A percentile compares a stretch with the other conserved stretches of the same genome.
These are phyloP conservation scores for Huntiella decipiens DNA, from an alignment of 2,329 filamentous ascomycete species.

Conservation along the genomic window DNA sequence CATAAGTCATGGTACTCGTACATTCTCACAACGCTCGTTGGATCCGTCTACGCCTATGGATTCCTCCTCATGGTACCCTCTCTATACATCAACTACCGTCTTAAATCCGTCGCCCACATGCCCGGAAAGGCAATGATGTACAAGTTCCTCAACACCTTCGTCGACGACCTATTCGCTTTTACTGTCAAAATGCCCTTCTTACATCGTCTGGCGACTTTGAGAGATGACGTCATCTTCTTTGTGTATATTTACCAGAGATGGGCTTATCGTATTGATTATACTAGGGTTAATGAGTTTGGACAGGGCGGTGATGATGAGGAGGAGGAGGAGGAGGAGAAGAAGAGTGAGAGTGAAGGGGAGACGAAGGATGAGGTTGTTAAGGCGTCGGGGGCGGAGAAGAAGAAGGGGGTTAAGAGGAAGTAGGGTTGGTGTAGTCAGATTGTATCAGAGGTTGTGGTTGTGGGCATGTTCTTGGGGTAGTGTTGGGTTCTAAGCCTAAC, in stretches of 20 bases:
- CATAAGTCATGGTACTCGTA: slow-evolving; percentile 99
- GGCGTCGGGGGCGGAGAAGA: slow-evolving; percentile 30
- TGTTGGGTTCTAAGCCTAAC: no score
- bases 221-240: slow-evolving; percentile 97
- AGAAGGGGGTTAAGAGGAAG: slow-evolving; percentile 26
- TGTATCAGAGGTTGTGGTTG: no score
- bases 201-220: slow-evolving; percentile 75
- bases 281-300: slow-evolving; percentile 89
- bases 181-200: slow-evolving; percentile 98
- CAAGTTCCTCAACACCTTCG: slow-evolving; percentile 97
- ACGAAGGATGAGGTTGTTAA: slow-evolving; percentile 23
- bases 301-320: slow-evolving; percentile 89
- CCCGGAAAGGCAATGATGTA: slow-evolving; percentile 91
- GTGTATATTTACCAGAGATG: slow-evolving; percentile 89
- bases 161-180: slow-evolving; percentile 95
- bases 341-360: slow-evolving; percentile 18
- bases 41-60: slow-evolving; percentile 90
- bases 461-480: no score
- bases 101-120: slow-evolving; percentile 94
- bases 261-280: slow-evolving; percentile 82
- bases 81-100: slow-evolving; percentile 96
- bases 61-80: slow-evolving; percentile 98
- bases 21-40: slow-evolving; percentile 84
- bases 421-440: slow-evolving; percentile 12
- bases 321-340: slow-evolving; percentile 31